Evolutionary conservation across 257 asterid species (phyloP).

Genomic region (Prunella vulgaris): DNA sequence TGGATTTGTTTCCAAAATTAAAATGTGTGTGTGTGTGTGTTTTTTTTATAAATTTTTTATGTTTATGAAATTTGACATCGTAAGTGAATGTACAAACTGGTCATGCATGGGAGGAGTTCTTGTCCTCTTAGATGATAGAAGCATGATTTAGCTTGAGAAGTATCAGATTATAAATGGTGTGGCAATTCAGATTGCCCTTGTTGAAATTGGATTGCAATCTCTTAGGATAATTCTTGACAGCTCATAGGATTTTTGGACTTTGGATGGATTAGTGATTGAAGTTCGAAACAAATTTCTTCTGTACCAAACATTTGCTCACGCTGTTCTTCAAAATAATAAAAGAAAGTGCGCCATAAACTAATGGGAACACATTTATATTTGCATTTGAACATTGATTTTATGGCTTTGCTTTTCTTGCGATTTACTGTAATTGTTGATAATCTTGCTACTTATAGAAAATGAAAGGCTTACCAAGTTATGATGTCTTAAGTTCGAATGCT

Average conservation of each 20-base stretch:
- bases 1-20: background rate
- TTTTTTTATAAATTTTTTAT: background rate
- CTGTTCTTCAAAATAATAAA: conserved; percentile 4
- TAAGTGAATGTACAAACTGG: conserved; percentile 9
- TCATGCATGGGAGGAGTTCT: conserved; percentile 15
- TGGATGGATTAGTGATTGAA: background rate
- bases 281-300: background rate
- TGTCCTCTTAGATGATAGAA: background rate
- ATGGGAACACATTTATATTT: background rate
- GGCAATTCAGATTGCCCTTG: conserved; percentile 7
- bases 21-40: background rate
- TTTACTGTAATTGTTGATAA: background rate
- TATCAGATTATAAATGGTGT: background rate
- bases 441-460: conserved; percentile 1
- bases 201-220: conserved; percentile 15
- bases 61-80: background rate
- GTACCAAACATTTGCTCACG: background rate
- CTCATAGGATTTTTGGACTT: background rate
- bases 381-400: background rate
- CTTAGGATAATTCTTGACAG: background rate
- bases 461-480: background rate
- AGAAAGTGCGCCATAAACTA: background rate
- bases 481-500: conserved; percentile 15
- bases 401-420: conserved; percentile 4
- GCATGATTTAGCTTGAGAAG: conserved; percentile 19